These are phyloP conservation scores for Alternaria gansuensis DNA, from an alignment of 2,329 filamentous ascomycete genomes.

Conservation along the genomic window DNA sequence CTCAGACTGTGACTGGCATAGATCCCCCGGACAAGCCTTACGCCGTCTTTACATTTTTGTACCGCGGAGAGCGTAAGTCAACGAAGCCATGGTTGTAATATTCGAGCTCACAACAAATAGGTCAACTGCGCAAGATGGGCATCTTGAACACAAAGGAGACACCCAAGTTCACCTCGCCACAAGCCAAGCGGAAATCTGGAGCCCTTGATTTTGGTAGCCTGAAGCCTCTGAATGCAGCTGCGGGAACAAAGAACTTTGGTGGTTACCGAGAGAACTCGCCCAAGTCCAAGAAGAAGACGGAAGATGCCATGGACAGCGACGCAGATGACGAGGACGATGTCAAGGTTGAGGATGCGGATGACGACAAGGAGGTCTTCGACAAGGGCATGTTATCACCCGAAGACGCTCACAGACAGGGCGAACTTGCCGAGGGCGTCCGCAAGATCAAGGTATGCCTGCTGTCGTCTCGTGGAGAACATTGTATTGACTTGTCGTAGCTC, in stretches of 20 bases:
- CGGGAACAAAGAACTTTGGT: constrained; percentile 89
- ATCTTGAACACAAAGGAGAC: constrained; percentile 76
- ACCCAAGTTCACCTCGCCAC: constrained; percentile 64
- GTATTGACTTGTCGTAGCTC: constrained; percentile 63
- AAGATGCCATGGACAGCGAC: constrained; percentile 75
- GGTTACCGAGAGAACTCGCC: constrained; percentile 76
- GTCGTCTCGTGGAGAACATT: background rate
- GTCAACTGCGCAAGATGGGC: constrained; percentile 96
- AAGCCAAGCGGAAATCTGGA: constrained; percentile 79
- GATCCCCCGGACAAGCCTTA: constrained; percentile 96
- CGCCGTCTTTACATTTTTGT: constrained; percentile 97
- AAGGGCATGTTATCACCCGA: constrained; percentile 69
- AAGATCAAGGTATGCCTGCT: constrained; percentile 78
- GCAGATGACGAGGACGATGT: constrained; percentile 73
- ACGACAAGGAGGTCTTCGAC: constrained; percentile 65
- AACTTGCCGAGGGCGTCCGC: constrained; percentile 81
- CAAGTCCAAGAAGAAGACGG: constrained; percentile 61
- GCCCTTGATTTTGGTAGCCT: constrained; percentile 87
- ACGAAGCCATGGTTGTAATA: background rate
- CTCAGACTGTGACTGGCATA: constrained; percentile 98
- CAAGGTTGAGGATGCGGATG: constrained; percentile 69
- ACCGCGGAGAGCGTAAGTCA: constrained; percentile 87
- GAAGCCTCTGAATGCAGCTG: constrained; percentile 77
- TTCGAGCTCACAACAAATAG: constrained; percentile 57
- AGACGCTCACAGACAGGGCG: constrained; percentile 75